Evolutionary conservation across 495 filamentous ascomycete species (phyloP), one percentile per base, ranked within the genome.

Genomic region (Apiosordaria backusii): DNA sequence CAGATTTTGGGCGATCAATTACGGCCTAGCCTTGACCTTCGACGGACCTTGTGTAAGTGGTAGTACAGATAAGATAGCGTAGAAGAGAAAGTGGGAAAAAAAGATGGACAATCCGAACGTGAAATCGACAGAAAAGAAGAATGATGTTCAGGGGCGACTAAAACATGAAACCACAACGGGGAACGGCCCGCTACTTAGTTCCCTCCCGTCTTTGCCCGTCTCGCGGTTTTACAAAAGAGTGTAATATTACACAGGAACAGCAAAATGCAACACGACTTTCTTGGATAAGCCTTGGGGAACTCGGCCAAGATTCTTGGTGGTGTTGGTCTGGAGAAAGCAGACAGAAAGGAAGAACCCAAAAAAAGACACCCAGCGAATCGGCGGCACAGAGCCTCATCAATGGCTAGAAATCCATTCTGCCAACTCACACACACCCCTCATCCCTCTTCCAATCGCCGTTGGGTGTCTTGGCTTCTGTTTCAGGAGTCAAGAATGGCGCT

Each of bases 171-270:
- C 52, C 52, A 55, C 52, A 23, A 55, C 4, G n/a, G 52, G 52
- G 52, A n/a, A 55, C 52, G 52, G 52, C 52, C 52, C 52, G 52
- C 52, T 55, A 21, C 22, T 23, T 55, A 55, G 52, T 55, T 55
- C 16, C 52, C 4, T 55, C 52, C 21, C 50, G 50, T 19, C 52
- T 4, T 55, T 6, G 4, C 22, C 21, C 52, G 52, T 55, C 6
- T 5, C n/a, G n/a, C n/a, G n/a, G n/a, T n/a, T n/a, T n/a, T n/a
- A n/a, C n/a, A n/a, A n/a, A n/a, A n/a, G n/a, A n/a, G n/a, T n/a
- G n/a, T n/a, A n/a, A n/a, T n/a, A 23, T 19, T 19, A 55, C n/a
- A 55, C n/a, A 22, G 15, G 18, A 15, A 55, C n/a, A 18, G 22
- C n/a, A 55, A 18, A 55, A 23, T 21, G 22, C 22, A 55, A 21